These are phyloP conservation scores for Eurotiales sp. DNA, from an alignment of 2,329 filamentous ascomycete species.

Conservation along the genomic window DNA sequence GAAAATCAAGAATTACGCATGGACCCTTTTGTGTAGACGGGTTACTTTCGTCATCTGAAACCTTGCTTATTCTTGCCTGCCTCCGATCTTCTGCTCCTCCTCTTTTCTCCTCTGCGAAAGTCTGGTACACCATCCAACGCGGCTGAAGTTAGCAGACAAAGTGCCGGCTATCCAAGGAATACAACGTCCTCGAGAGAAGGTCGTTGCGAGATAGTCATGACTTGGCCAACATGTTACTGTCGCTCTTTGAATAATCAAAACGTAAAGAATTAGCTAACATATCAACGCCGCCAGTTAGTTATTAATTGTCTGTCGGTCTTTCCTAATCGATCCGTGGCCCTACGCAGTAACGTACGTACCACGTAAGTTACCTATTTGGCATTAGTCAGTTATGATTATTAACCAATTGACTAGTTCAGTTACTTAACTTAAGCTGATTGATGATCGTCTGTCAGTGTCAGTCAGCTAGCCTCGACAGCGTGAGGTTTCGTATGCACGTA, in stretches of 20 bases:
- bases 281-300: too few species aligned
- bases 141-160: too few species aligned
- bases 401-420: too few species aligned
- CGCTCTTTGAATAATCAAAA: too few species aligned
- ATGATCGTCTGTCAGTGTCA: not conserved
- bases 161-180: not conserved
- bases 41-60: not conserved
- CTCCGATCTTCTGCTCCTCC: not conserved
- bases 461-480: conserved; percentile 1
- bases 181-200: conserved; percentile 2
- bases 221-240: too few species aligned
- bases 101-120: not conserved
- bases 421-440: too few species aligned
- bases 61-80: not conserved
- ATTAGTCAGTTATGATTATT: too few species aligned
- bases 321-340: not conserved
- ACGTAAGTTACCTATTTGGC: too few species aligned
- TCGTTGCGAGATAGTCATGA: conserved; percentile 6
- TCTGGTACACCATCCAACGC: not conserved
- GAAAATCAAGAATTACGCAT: not conserved
- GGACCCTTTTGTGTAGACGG: too few species aligned
- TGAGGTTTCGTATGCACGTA: conserved; percentile 7
- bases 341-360: too few species aligned
- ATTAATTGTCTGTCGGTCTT: too few species aligned
- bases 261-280: too few species aligned